Base-by-base conservation (phyloP, 208 protist genomes). In the Tetramitus jugosus region DNA sequence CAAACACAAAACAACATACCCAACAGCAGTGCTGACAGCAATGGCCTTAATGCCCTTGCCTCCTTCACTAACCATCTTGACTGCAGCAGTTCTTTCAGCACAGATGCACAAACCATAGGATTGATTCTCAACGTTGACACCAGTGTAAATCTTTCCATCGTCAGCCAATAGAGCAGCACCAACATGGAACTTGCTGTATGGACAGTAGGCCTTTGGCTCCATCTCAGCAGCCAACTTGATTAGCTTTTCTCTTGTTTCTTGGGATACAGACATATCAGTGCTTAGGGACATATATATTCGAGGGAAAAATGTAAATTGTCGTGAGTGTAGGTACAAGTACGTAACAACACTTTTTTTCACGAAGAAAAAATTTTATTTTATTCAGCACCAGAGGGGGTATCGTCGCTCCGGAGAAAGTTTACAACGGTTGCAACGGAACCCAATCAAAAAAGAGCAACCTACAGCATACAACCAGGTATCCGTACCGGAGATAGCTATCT, bases 51-150 rank as follows among this genome's bases (percentile, higher is more conserved):
- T 81, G 13, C 81, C 68, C 8, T 52, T 78, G 61, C 46, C 31
- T 31, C 84, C 84, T 35, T 88, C 60, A 67, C 49, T 82, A 1
- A 90, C 78, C 39, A 85, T 86, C 31, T 81, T 85, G 10, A 79
- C 65, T 2, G 87, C 64, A 0, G 87, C 87, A 17, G 75, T 85
- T 40, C 84, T 53, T 80, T 91, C 88, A 42, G 88, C 88, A 76
- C 88, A 91, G 39, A 88, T 85, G 1, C 79, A 79, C n/a, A 85
- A 69, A 40, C 86, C 86, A 80, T 91, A 91, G 61, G 76, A 78
- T 20, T 78, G 80, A 78, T 91, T 91, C 65, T 91, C 88, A n/a
- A 91, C 84, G 61, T 91, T 91, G 31, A 69, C 80, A 31, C 88
- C 88, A 77, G 61, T 71, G 14, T 71, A 80, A 49, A 80, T 72